Percentiles rank a stretch among this genome's conserved stretches.
Evolutionary conservation across 192 early-diverging fungal genomes (phyloP).

Genomic region (Backusella morwellensis): DNA sequence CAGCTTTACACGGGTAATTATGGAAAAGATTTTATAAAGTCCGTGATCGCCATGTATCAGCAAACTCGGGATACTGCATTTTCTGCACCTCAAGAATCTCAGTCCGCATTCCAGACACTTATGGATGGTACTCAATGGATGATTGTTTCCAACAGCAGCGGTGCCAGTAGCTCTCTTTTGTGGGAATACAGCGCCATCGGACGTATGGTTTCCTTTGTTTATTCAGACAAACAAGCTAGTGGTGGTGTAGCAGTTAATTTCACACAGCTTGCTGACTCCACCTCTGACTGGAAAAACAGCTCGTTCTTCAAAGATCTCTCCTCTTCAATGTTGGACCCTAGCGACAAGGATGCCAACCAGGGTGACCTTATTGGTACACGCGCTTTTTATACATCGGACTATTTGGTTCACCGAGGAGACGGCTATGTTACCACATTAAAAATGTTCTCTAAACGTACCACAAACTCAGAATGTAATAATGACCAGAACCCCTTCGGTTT

Average conservation of each 20-base stretch:
- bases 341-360: not conserved
- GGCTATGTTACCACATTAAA: conserved; percentile 23
- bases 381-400: conserved; percentile 12
- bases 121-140: conserved; percentile 30
- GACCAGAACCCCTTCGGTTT: conserved; percentile 26
- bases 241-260: conserved; percentile 22
- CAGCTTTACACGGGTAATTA: conserved; percentile 28
- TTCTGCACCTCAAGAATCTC: not conserved
- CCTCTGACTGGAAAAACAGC: conserved; percentile 14
- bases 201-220: conserved; percentile 24
- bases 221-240: conserved; percentile 10
- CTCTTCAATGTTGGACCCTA: not conserved
- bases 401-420: conserved; percentile 19
- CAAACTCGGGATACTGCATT: conserved; percentile 17
- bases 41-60: not conserved
- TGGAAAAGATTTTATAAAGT: conserved; percentile 22
- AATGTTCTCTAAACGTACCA: conserved; percentile 30
- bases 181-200: conserved; percentile 29
- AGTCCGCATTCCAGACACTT: conserved; percentile 9
- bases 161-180: not conserved
- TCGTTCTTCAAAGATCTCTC: conserved; percentile 2
- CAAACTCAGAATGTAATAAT: conserved; percentile 28
- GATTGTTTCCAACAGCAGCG: conserved; percentile 6
- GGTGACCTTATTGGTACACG: conserved; percentile 11
- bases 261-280: not conserved